Conservation (phyloP, 2,329 filamentous ascomycete species). For the Epichloe scottii region DNA sequence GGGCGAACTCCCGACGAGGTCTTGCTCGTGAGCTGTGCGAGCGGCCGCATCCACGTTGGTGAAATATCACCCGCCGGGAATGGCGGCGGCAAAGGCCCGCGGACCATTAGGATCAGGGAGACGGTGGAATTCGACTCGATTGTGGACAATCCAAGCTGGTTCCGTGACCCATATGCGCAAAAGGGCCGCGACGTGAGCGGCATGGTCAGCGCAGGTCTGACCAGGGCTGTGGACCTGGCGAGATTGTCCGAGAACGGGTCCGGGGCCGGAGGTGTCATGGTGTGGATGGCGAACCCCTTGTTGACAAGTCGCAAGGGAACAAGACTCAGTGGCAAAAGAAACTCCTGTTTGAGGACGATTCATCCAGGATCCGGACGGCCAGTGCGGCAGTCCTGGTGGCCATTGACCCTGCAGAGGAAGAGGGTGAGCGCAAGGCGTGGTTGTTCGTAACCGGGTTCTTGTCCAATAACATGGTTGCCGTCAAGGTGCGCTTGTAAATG, state of each 20-base stretch:
- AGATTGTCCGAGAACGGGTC: conserved; percentile 18
- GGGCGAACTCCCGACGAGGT: conserved; percentile 29
- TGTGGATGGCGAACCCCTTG: conserved; percentile 26
- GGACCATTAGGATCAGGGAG: conserved; percentile 23
- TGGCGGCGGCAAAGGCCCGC: conserved; percentile 6
- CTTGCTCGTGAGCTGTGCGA: conserved; percentile 28
- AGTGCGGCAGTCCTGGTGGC: conserved; percentile 41
- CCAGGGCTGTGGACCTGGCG: conserved; percentile 25
- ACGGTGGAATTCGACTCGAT: conserved; percentile 29
- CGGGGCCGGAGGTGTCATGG: conserved; percentile 29
- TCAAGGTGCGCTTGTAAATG: conserved; percentile 35
- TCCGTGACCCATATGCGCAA: conserved; percentile 36
- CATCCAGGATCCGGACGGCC: conserved; percentile 32
- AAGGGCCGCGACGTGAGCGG: conserved; percentile 36
- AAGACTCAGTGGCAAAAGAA: conserved; percentile 26
- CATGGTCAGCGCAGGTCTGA: conserved; percentile 36
- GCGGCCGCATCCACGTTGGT: conserved; percentile 35
- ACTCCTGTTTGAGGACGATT: conserved; percentile 47
- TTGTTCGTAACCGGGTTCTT: conserved; percentile 45
- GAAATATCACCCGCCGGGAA: conserved; percentile 10
- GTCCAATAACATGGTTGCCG: conserved; percentile 34
- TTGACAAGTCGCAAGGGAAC: neutral
- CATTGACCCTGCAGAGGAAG: conserved; percentile 32
- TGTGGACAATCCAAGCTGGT: conserved; percentile 48
- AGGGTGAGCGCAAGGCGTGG: conserved; percentile 36